Evolutionary conservation across 495 filamentous ascomycete species (phyloP), one percentile per base, ranked within the genome.

Genomic region (Mytilinidion resinicola): DNA sequence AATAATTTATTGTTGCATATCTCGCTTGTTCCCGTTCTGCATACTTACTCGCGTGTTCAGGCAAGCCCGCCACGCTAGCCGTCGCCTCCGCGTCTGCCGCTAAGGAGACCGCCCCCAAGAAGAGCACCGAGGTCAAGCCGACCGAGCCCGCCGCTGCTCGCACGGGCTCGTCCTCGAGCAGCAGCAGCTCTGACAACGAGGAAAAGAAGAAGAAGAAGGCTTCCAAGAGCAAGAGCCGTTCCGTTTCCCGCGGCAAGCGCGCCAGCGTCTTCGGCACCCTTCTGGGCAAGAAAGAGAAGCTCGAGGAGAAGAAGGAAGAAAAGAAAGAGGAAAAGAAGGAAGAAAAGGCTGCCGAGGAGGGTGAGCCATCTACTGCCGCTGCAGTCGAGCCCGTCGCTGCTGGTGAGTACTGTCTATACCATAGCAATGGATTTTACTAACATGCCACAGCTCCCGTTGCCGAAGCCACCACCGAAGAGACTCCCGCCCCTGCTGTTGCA

Each of bases 181-280:
- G 56, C 57, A 67, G 60, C 38, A 70, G 67, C 39, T 72, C 74
- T 41, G 74, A 78, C 55, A 69, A 73, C 65, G 74, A 76, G 55
- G 55, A 63, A 9, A 58, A 64, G 38, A 67, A 70, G 56, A 70
- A 68, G 59, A 58, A 59, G 34, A 67, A 72, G 58, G 64, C 62
- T 30, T n/a, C 39, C 37, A 67, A 68, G 53, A 62, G 62, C 62
- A 75, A 74, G 71, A 69, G 73, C 57, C 87, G 88, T 64, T 95
- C 90, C 55, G 87, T 88, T 57, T 95, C 88, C 68, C 86, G 72
- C 42, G 72, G 87, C 71, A 96, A 96, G 85, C 86, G 90, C 58
- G 68, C 76, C 42, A 91, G 88, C 67, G 84, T 95, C 76, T 95
- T 97, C 72, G 88, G 85, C 61, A 74, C 70, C 56, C 76, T 91